Evolutionary conservation across 345 rosid species (phyloP).

Genomic region (Brassica nigra): DNA sequence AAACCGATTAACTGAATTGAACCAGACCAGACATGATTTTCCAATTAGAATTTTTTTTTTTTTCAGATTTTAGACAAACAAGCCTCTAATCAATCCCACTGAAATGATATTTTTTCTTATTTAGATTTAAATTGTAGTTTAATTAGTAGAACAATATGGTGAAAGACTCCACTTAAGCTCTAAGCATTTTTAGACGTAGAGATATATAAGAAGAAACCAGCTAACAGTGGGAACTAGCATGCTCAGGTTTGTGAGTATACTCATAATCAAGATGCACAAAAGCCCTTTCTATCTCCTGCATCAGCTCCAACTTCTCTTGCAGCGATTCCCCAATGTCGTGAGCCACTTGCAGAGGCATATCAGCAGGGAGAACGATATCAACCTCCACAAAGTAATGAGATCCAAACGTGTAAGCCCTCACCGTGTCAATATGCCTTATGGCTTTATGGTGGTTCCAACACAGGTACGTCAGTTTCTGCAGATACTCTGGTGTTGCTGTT

Average conservation of each 20-base stretch:
- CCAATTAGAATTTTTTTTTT: background rate
- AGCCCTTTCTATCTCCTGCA: constrained; percentile 89
- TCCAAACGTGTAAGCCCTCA: constrained; percentile 97
- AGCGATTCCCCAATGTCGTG: constrained; percentile 90
- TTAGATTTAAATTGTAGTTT: no score
- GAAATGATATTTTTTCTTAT: background rate
- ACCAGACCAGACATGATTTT: background rate
- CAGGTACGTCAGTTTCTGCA: constrained; percentile 88
- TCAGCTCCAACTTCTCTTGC: constrained; percentile 88
- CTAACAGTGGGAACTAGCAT: constrained; percentile 57
- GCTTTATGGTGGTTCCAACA: constrained; percentile 98
- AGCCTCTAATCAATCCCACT: background rate
- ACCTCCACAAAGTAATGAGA: constrained; percentile 98
- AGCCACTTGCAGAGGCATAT: constrained; percentile 88
- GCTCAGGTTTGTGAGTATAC: constrained; percentile 93
- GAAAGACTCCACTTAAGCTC: background rate
- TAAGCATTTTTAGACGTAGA: background rate
- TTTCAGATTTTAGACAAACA: background rate
- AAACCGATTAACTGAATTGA: background rate
- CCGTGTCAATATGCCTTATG: constrained; percentile 86
- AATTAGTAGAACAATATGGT: constrained; percentile 3
- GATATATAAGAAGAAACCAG: background rate
- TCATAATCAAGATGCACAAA: constrained; percentile 98
- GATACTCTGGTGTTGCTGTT: constrained; percentile 85
- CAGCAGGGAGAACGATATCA: constrained; percentile 86